A percentile compares a stretch with the other conserved stretches of the same genome.
These are phyloP conservation scores for Paecilomyces sp. DNA, from an alignment of 2,329 filamentous ascomycete genomes.

Conservation along the genomic window DNA sequence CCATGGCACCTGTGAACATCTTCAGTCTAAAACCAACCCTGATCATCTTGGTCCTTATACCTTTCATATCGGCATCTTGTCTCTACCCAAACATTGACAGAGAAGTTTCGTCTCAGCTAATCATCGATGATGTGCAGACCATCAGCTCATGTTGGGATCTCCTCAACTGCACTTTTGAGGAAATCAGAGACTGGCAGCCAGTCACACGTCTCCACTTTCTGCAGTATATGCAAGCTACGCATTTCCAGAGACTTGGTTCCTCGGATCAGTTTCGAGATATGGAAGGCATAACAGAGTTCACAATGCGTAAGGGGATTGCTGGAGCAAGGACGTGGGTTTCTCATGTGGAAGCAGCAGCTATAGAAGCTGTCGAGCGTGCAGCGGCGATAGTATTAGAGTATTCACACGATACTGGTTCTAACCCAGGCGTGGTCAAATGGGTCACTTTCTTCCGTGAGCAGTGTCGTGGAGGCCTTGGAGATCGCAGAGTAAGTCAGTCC, in stretches of 20 bases:
- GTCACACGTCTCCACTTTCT: slow-evolving; percentile 13
- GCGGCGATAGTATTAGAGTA: slow-evolving; percentile 5
- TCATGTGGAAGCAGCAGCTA: slow-evolving; percentile 4
- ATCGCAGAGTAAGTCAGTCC: background rate
- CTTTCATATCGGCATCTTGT: background rate
- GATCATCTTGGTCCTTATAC: slow-evolving; percentile 2
- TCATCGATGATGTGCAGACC: background rate
- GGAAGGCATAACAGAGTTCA: slow-evolving; percentile 15
- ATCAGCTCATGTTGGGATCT: slow-evolving; percentile 8
- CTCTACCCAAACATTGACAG: background rate
- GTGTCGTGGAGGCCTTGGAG: background rate
- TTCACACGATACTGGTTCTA: slow-evolving; percentile 3
- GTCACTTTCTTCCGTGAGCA: background rate
- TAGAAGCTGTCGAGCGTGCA: slow-evolving; percentile 4
- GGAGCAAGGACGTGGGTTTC: slow-evolving; percentile 12
- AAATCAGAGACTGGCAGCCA: slow-evolving; percentile 15
- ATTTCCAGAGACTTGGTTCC: slow-evolving; percentile 9
- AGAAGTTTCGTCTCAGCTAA: background rate
- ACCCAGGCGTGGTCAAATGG: slow-evolving; percentile 4
- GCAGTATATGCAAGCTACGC: slow-evolving; percentile 13
- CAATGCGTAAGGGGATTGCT: slow-evolving; percentile 13
- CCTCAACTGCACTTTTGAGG: slow-evolving; percentile 12
- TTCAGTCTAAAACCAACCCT: slow-evolving; percentile 5
- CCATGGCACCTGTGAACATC: background rate
- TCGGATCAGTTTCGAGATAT: slow-evolving; percentile 13